Evolutionary conservation across 495 filamentous ascomycete species (phyloP).

Genomic region (Penicillium egyptiacum): DNA sequence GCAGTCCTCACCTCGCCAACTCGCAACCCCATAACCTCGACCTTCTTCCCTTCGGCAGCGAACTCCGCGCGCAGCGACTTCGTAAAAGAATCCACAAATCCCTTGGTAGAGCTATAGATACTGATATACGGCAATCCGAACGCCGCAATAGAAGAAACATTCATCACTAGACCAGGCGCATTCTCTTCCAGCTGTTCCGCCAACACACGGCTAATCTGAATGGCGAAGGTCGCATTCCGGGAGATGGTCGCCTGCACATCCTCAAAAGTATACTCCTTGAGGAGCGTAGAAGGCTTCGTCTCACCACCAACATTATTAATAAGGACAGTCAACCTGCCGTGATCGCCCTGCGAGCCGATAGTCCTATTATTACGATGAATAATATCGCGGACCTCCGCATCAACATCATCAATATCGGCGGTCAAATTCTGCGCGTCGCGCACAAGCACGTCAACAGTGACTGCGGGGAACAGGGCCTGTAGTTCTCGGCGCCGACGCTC

Average conservation of each 20-base stretch:
- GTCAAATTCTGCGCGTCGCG: conserved; percentile 33
- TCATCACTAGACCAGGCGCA: conserved; percentile 40
- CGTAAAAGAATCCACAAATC: conserved; percentile 37
- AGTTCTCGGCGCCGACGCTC: conserved; percentile 29
- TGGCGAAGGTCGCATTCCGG: conserved; percentile 41
- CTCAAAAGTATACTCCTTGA: conserved; percentile 22
- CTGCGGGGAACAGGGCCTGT: conserved; percentile 28
- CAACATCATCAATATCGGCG: conserved; percentile 21
- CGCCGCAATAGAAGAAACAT: conserved; percentile 39
- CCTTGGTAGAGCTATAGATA: conserved; percentile 40
- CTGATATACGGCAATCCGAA: conserved; percentile 38
- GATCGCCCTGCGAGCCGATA: background rate
- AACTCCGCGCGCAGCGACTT: conserved; percentile 33
- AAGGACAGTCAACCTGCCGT: conserved; percentile 36
- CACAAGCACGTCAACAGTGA: conserved; percentile 27
- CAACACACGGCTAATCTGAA: conserved; percentile 44
- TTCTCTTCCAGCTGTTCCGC: conserved; percentile 33
- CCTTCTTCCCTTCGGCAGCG: conserved; percentile 19
- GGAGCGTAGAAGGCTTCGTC: conserved; percentile 15
- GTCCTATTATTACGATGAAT: conserved; percentile 3
- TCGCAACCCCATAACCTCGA: conserved; percentile 33
- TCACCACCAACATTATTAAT: conserved; percentile 53
- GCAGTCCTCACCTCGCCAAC: conserved; percentile 28
- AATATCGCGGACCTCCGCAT: conserved; percentile 18
- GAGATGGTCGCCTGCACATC: conserved; percentile 32